Percentiles rank a stretch among this genome's conserved stretches.
These are phyloP conservation scores for Leccinum subrobustum DNA, from an alignment of 1,284 basidiomycete genomes.

Conservation along the genomic window DNA sequence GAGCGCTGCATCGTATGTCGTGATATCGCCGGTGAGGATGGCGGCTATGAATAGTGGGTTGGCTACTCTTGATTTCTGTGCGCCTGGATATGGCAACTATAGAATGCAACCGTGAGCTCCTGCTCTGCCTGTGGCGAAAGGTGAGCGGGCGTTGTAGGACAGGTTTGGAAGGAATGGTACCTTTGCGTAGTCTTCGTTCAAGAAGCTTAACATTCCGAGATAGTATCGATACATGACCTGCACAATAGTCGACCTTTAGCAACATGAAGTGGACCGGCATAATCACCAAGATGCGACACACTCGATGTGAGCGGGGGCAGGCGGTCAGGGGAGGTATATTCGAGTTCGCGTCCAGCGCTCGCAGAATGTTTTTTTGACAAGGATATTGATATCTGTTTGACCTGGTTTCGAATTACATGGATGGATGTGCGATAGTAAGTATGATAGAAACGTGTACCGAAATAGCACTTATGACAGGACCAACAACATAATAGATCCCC, in stretches of 20 bases:
- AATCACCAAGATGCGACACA: conserved; percentile 37
- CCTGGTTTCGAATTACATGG: conserved; percentile 43
- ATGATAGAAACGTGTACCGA: conserved; percentile 59
- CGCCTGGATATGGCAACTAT: conserved; percentile 70
- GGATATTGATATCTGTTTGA: conserved; percentile 74
- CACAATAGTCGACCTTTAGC: conserved; percentile 12
- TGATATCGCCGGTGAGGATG: conserved; percentile 75
- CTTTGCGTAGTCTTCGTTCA: conserved; percentile 89
- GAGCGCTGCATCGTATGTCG: not conserved
- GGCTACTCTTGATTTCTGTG: conserved; percentile 80
- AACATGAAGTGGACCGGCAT: not conserved
- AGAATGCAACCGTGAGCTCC: conserved; percentile 80
- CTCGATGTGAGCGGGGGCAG: conserved; percentile 87
- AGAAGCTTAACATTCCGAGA: conserved; percentile 89
- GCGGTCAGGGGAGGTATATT: conserved; percentile 77
- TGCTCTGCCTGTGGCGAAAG: conserved; percentile 61
- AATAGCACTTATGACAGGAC: conserved; percentile 93
- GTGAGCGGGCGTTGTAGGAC: not conserved
- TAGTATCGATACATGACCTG: conserved; percentile 93
- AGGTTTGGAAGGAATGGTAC: conserved; percentile 35
- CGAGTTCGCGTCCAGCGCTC: conserved; percentile 83
- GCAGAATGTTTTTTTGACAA: conserved; percentile 88
- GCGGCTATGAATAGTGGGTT: conserved; percentile 65
- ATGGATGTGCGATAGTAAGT: not conserved
- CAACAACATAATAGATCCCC: conserved; percentile 95